Evolutionary conservation across 1,284 basidiomycete genomes (phyloP), one percentile per base, ranked within the genome.

Genomic region (Coriolopsis trogii): DNA sequence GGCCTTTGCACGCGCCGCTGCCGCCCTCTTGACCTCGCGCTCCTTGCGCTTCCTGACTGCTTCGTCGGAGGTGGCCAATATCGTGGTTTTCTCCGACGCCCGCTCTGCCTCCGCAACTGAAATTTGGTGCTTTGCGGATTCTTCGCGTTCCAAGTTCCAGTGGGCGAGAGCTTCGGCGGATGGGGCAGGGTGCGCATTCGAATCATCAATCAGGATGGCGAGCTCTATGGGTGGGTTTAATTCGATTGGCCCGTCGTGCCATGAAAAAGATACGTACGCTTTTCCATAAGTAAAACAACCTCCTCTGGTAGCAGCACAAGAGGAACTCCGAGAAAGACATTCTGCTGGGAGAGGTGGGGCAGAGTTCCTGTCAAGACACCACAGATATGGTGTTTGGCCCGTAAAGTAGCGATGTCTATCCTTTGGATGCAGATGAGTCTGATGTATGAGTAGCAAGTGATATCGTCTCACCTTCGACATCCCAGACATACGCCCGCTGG

Each of bases 261-360:
- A 33, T n/a, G 13, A 21, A 38, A 21, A 38, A n/a, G 36, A 16
- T 21, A 67, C 74, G 51, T 49, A 91, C 93, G 84, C 59, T 89
- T 86, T 53, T 89, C 80, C 3, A 98, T 81, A 3, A 99, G 81
- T 23, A 94, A 77, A 3, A 91, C 91, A 2, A 91, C 93, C 68
- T 99, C 97, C 68, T 99, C 97, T 0, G 92, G 90, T 70, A 95
- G 82, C 1, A 99, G 75, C 16, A 93, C 76, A 2, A 98, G 74
- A 1, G 97, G 97, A 15, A 94, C 72, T 12, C 97, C 97, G 15
- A 99, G 78, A 67, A 99, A 99, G 1, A 93, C 84, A 71, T 99
- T 99, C 72, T 99, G 97, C 67, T 98, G 96, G 4, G 93, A 88
- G 0, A 98, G 80, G 65, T 95, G 91, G 2, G 97, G 95, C 18